phyloP scores from a whole-genome alignment of 2,329 filamentous ascomycete genomes.

The Sarocladiaceae sp. region DNA sequence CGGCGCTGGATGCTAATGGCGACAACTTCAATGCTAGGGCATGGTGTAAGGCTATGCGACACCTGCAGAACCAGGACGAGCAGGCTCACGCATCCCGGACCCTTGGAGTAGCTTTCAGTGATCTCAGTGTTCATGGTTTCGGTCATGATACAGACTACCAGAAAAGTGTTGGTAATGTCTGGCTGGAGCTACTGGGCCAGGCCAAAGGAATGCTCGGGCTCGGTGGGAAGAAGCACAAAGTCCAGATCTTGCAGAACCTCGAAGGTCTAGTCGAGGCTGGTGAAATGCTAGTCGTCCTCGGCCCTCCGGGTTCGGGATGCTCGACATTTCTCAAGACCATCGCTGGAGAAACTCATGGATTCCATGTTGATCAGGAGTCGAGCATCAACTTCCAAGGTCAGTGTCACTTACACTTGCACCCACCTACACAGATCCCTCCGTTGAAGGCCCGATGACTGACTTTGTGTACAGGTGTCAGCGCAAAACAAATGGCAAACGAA shows the following conservation, averaged over 20 bases:
- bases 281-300: constrained; percentile 53
- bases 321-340: constrained; percentile 71
- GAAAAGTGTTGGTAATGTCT: constrained; percentile 28
- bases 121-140: constrained; percentile 42
- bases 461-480: constrained; percentile 67
- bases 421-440: too few species aligned
- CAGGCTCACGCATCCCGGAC: constrained; percentile 17
- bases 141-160: constrained; percentile 43
- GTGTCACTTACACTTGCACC: too few species aligned
- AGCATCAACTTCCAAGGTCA: constrained; percentile 76
- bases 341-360: constrained; percentile 76
- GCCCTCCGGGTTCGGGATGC: constrained; percentile 49
- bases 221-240: constrained; percentile 15
- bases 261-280: constrained; percentile 48
- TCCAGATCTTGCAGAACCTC: constrained; percentile 43
- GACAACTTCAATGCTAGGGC: constrained; percentile 41
- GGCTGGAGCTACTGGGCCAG: constrained; percentile 19
- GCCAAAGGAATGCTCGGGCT: background rate
- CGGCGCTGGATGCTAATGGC: constrained; percentile 20
- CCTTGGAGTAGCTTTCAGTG: constrained; percentile 31
- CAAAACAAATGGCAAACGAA: constrained; percentile 70
- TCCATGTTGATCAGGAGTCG: constrained; percentile 64
- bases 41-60: constrained; percentile 19
- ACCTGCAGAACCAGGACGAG: constrained; percentile 15
- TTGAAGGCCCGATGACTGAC: too few species aligned